A percentile compares a stretch with the other conserved stretches of the same genome.
phyloP scores from a whole-genome alignment of 768 basidiomycete species.

The Leucocoprinus sp. region DNA sequence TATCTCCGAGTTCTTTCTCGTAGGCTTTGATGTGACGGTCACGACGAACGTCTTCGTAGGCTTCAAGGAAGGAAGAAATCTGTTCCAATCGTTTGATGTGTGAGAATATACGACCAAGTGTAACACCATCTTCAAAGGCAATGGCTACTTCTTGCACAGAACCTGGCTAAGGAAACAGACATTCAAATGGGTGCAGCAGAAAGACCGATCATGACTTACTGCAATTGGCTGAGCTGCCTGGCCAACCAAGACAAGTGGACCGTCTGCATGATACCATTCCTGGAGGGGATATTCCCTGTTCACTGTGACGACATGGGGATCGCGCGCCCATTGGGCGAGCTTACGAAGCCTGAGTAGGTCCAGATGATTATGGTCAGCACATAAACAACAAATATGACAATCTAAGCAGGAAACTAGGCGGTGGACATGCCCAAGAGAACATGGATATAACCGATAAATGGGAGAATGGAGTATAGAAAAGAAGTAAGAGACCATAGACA shows the following conservation, averaged over 20 bases:
- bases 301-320: conserved; percentile 7
- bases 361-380: background rate
- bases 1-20: conserved; percentile 34
- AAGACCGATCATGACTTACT: conserved; percentile 1
- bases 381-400: background rate
- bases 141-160: conserved; percentile 20
- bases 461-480: background rate
- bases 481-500: background rate
- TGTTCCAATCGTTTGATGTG: conserved; percentile 42
- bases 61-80: conserved; percentile 40
- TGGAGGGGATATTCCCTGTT: background rate
- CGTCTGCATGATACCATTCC: conserved; percentile 10
- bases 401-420: background rate
- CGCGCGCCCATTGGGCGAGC: conserved; percentile 7
- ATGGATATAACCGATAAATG: background rate
- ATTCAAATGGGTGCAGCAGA: background rate
- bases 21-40: conserved; percentile 34
- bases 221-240: conserved; percentile 9
- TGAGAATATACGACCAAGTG: conserved; percentile 52
- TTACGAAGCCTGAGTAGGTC: conserved; percentile 7
- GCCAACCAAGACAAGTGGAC: conserved; percentile 5
- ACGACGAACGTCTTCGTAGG: conserved; percentile 48
- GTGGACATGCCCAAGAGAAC: background rate
- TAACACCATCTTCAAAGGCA: conserved; percentile 54
- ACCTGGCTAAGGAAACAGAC: conserved; percentile 1